These are phyloP conservation scores for Exophiala oligosperma DNA, from an alignment of 2,329 filamentous ascomycete genomes.

Conservation along the genomic window DNA sequence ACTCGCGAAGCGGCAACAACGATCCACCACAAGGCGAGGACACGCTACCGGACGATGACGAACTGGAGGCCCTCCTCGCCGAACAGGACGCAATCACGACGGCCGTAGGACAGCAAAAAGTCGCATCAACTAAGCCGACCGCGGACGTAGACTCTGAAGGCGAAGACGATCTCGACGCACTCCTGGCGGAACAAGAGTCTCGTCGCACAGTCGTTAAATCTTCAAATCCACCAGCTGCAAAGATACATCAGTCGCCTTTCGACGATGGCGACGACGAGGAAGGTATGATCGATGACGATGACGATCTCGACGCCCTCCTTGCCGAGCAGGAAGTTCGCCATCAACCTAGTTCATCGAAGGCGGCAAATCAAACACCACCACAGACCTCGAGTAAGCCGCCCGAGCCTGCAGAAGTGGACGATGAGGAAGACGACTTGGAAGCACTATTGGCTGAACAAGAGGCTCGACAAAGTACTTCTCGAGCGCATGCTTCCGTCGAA, in stretches of 20 bases:
- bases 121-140: neutral
- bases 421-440: constrained; percentile 14
- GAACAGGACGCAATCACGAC: constrained; percentile 16
- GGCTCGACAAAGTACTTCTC: neutral
- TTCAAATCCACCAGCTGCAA: neutral
- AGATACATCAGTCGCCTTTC: constrained; percentile 5
- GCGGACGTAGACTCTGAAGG: constrained; percentile 24
- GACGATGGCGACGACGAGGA: constrained; percentile 14
- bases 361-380: too few species aligned
- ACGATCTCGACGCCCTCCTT: constrained; percentile 19
- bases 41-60: constrained; percentile 21
- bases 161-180: constrained; percentile 31
- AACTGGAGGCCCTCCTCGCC: constrained; percentile 25
- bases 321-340: constrained; percentile 16
- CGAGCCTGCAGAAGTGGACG: neutral
- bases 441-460: constrained; percentile 15
- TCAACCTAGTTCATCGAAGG: too few species aligned
- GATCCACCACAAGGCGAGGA: neutral
- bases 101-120: neutral
- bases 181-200: constrained; percentile 29
- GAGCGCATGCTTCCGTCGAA: neutral
- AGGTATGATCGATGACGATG: constrained; percentile 12
- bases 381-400: too few species aligned
- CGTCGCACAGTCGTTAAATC: neutral
- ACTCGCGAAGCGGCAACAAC: neutral